Evolutionary conservation across 306 rosid genomes (phyloP), one percentile per base, ranked within the genome.

Genomic region (Trifolium fragiferum): DNA sequence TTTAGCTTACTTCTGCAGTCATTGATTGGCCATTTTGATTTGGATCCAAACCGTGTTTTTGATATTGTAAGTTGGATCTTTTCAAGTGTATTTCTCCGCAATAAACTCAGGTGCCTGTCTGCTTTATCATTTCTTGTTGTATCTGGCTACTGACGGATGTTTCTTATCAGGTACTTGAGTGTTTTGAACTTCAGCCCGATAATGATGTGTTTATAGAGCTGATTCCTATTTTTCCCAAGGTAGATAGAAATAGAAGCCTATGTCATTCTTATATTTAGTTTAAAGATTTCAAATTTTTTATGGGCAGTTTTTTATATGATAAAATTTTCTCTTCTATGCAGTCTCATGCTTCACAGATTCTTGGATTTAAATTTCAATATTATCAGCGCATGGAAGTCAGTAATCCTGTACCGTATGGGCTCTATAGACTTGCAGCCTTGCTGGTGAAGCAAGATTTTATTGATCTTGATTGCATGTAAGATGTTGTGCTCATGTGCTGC

Each of bases 271-370:
- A 10, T 69, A 32, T 68, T 72, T 73, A 50, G 6, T 32, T 62
- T 54, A 13, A 12, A 8, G 41, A 37, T 37, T 19, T 54, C 7
- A 10, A 8, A 47, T 15, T n/a, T 25, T 41, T 74, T 70, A 15
- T 18, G 25, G 19, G 14, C 27, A 43, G 13, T 12, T 49, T 76
- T 67, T 72, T 35, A 76, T 25, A 61, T 64, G 18, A 49, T 60
- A 21, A 61, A 53, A 62, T 68, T 59, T 11, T 76, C 25, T 19
- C 63, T 75, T 73, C 82, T 82, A 16, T 86, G 95, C 96, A 94
- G 98, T 94, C 97, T 68, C 99, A 94, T 84, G 99, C 99, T 60
- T 86, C 99, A 35, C 99, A 94, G 82, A 89, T 94, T 84, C 97
- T 94, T 69, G 99, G 99, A 66, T 94, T 94, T 72, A 94, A 94